These are phyloP conservation scores for Pulicaria dysenterica DNA, from an alignment of 129 eudicot species.

Conservation along the genomic window DNA sequence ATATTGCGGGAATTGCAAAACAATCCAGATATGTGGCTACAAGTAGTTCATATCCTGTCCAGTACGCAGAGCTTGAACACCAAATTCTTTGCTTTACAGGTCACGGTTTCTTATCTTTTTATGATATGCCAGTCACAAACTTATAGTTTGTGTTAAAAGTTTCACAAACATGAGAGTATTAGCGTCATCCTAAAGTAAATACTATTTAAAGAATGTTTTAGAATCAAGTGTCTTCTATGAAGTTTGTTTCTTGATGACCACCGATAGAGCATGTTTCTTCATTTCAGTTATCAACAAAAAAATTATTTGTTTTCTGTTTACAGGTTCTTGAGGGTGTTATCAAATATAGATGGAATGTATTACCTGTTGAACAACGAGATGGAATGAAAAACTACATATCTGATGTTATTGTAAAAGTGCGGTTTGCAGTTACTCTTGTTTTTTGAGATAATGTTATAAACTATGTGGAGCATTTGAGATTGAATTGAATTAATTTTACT, in stretches of 20 bases:
- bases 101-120: constrained; percentile 28
- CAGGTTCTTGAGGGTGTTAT: constrained; percentile 99
- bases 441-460: not conserved
- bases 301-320: constrained; percentile 9
- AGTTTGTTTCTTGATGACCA: constrained; percentile 10
- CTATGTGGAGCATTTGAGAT: not conserved
- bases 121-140: constrained; percentile 9
- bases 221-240: not conserved
- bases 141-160: not conserved
- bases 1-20: constrained; percentile 88
- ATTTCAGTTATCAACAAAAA: not conserved
- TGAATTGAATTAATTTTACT: not conserved
- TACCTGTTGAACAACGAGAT: constrained; percentile 92
- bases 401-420: constrained; percentile 91
- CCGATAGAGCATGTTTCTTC: not conserved
- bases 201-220: not conserved
- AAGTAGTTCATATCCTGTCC: constrained; percentile 93
- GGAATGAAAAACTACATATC: constrained; percentile 99
- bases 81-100: constrained; percentile 95
- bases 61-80: constrained; percentile 79
- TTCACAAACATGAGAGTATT: constrained; percentile 10
- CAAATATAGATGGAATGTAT: constrained; percentile 96
- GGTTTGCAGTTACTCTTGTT: constrained; percentile 20
- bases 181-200: constrained; percentile 2
- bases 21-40: constrained; percentile 98